Percentiles rank a stretch among this genome's conserved stretches.
Evolutionary conservation across 305 asterid species (phyloP).

Genomic region (Solanum hybrid): DNA sequence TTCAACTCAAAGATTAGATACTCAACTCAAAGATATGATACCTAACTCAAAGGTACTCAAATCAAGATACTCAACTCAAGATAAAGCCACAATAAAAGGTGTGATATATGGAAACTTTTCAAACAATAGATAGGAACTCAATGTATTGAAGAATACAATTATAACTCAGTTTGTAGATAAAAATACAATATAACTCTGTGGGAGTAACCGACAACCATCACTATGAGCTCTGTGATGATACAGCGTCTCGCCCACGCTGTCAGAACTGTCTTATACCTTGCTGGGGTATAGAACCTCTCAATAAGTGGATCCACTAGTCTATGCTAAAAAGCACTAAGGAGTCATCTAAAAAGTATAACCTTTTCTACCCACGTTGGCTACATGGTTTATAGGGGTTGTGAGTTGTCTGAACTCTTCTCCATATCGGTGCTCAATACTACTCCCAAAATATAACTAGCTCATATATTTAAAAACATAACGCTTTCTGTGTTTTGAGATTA

Average conservation of each 20-base stretch:
- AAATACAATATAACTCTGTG: not conserved
- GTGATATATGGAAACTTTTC: not conserved
- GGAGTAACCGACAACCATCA: not conserved
- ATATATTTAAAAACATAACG: not conserved
- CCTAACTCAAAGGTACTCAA: too few species aligned
- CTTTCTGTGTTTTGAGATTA: not conserved
- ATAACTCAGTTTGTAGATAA: not conserved
- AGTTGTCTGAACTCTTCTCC: not conserved
- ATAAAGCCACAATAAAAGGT: not conserved
- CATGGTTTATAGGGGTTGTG: not conserved
- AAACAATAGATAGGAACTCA: not conserved
- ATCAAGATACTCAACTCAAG: not conserved
- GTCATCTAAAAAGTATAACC: not conserved
- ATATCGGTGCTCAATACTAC: not conserved
- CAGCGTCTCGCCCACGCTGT: not conserved
- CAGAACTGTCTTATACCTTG: not conserved
- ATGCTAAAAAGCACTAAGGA: not conserved
- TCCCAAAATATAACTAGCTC: not conserved
- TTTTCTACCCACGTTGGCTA: not conserved
- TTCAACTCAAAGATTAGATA: too few species aligned
- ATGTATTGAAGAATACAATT: not conserved
- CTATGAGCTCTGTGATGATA: not conserved
- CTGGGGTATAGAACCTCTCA: not conserved
- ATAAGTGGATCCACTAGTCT: not conserved
- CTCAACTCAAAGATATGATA: too few species aligned